Evolutionary conservation across 2,329 filamentous ascomycete genomes (phyloP), one percentile per base, ranked within the genome.

Genomic region (Hypoxylon sp.): DNA sequence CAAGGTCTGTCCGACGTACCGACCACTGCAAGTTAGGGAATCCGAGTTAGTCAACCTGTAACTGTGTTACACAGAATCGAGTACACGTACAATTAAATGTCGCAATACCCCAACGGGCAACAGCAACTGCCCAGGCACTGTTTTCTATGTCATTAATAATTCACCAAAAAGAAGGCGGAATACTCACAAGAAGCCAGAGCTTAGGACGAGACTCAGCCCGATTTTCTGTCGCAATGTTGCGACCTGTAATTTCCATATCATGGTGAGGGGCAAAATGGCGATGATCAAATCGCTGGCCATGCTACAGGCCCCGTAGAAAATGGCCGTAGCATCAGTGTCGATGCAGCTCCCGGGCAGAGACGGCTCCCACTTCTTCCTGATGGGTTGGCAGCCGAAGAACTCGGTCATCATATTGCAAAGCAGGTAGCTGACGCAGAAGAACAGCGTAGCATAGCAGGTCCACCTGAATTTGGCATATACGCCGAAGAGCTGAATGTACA

Each of bases 381-480:
- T 63, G 13, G 61, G 61, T n/a, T 55, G 45, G 47, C 61, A 63
- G 3, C 61, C 61, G 30, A 63, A 32, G 43, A 63, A 63, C 32
- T 63, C 59, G 34, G 59, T 63, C 13, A 57, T 84, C 8, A 78
- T 88, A 63, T 68, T 81, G 40, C 81, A 87, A 37, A 77, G 88
- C 7, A 86, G 80, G 0, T 70, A 82, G 55, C 78, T 83, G 23
- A 81, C 81, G 63, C 67, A 75, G 11, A 60, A 61, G 50, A 63
- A 58, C n/a, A 63, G 17, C n/a, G 52, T 55, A 7, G 26, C 25
- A 40, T 60, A 61, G 29, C 59, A 63, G n/a, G 51, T 25, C 51
- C 46, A 54, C 29, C 56, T 44, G 41, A 63, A 63, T 21, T 21
- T 36, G 2, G 17, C 12, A 36, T 60, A 59, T 6, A 60, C 55